These are phyloP conservation scores for Fagopyrum esculentum DNA, from an alignment of 148 eudicot genomes.

Conservation along the genomic window DNA sequence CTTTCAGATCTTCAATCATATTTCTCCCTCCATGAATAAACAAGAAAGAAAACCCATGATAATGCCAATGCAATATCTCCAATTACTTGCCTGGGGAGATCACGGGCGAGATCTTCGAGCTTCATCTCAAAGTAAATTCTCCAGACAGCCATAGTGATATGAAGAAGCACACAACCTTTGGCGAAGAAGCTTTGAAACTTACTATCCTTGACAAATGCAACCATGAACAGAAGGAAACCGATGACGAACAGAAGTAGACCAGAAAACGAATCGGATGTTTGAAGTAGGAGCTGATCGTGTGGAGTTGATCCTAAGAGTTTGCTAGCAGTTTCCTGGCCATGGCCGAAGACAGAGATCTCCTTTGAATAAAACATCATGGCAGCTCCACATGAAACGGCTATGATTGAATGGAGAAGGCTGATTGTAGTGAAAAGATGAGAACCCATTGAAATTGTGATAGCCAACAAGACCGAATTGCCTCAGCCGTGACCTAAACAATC, in stretches of 20 bases:
- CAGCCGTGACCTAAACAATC: not conserved
- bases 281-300: constrained; percentile 64
- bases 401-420: constrained; percentile 64
- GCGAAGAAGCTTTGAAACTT: constrained; percentile 79
- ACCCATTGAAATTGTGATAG: constrained; percentile 33
- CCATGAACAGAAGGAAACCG: constrained; percentile 80
- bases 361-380: constrained; percentile 78
- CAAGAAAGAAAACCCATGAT: constrained; percentile 79
- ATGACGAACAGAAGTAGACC: constrained; percentile 74
- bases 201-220: constrained; percentile 67
- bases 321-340: constrained; percentile 54
- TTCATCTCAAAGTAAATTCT: constrained; percentile 73
- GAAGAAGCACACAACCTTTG: constrained; percentile 70
- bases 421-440: constrained; percentile 62
- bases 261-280: constrained; percentile 72
- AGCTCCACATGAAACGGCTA: constrained; percentile 65
- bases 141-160: constrained; percentile 82
- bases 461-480: not conserved
- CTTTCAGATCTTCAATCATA: constrained; percentile 38
- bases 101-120: constrained; percentile 54
- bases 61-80: constrained; percentile 66
- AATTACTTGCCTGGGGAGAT: constrained; percentile 58
- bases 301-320: constrained; percentile 79
- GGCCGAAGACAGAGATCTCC: constrained; percentile 51
- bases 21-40: constrained; percentile 86